phyloP scores from a whole-genome alignment of 2,329 filamentous ascomycete genomes.

The Pseudogymnoascus sp. region DNA sequence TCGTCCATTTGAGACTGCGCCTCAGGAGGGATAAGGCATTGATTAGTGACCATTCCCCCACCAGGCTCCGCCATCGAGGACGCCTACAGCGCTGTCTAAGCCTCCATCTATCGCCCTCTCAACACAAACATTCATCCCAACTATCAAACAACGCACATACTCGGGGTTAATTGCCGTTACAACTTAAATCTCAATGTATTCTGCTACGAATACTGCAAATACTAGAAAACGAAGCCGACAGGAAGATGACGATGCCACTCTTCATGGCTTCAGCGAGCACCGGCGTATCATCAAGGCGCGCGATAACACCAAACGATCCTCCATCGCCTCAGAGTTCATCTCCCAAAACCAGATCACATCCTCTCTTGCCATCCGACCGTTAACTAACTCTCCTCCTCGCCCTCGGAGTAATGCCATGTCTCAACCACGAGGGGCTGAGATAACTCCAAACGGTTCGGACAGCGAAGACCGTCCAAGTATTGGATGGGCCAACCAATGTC shows the following conservation, averaged over 20 bases:
- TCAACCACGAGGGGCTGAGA: constrained; percentile 19
- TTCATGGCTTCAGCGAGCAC: constrained; percentile 26
- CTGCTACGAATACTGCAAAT: neutral
- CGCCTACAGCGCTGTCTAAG: neutral
- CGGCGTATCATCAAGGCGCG: constrained; percentile 12
- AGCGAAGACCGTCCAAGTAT: constrained; percentile 22
- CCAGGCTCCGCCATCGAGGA: neutral
- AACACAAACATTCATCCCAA: neutral
- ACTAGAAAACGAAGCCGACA: neutral
- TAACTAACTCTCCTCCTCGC: constrained; percentile 9
- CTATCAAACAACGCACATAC: neutral
- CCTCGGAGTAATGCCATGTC: constrained; percentile 13
- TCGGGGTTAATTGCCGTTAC: neutral
- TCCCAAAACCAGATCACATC: constrained; percentile 17
- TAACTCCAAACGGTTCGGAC: constrained; percentile 27
- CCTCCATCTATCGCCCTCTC: neutral
- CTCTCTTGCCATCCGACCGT: constrained; percentile 11
- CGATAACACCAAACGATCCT: constrained; percentile 3
- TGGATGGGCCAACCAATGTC: constrained; percentile 22
- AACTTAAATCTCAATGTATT: neutral
- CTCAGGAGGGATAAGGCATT: neutral
- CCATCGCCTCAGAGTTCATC: neutral
- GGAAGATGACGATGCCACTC: constrained; percentile 20
- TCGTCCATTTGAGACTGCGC: neutral
- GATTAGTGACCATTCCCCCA: neutral